Percentiles rank a stretch among this genome's conserved stretches.
Evolutionary conservation across 495 filamentous ascomycete species (phyloP).

Genomic region (Penicillium bialowiezense): DNA sequence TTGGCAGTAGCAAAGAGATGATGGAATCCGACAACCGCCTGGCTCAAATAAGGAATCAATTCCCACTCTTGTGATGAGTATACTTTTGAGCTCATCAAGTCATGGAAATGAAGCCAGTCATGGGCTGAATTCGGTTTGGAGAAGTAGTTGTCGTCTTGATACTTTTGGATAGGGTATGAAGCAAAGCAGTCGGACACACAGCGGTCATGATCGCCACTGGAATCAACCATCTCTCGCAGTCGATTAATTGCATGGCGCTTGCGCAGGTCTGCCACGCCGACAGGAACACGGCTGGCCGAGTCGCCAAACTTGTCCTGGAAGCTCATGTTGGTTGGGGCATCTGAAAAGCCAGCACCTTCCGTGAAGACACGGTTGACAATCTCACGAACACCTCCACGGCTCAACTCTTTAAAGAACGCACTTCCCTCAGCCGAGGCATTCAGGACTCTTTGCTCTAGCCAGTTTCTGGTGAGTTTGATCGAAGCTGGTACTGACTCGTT

Average conservation of each 20-base stretch:
- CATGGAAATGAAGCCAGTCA: slow-evolving; percentile 95
- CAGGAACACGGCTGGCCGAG: slow-evolving; percentile 25
- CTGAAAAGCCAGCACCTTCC: slow-evolving; percentile 82
- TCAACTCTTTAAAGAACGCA: slow-evolving; percentile 71
- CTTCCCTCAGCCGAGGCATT: slow-evolving; percentile 69
- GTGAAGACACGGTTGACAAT: slow-evolving; percentile 82
- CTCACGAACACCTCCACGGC: slow-evolving; percentile 75
- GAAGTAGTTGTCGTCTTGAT: slow-evolving; percentile 88
- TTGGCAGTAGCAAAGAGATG: slow-evolving; percentile 71
- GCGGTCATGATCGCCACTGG: slow-evolving; percentile 82
- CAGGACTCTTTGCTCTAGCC: slow-evolving; percentile 79
- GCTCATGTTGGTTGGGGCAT: slow-evolving; percentile 36
- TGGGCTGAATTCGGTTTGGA: slow-evolving; percentile 83
- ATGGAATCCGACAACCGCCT: slow-evolving; percentile 86
- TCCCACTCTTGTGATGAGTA: slow-evolving; percentile 85
- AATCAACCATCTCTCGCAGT: slow-evolving; percentile 85
- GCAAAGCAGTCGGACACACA: slow-evolving; percentile 81
- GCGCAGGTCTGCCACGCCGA: slow-evolving; percentile 66
- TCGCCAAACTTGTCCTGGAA: slow-evolving; percentile 34
- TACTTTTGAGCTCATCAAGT: slow-evolving; percentile 70
- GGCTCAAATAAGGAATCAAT: slow-evolving; percentile 76
- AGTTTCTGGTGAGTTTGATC: slow-evolving; percentile 65
- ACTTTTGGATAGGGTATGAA: slow-evolving; percentile 79
- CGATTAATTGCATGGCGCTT: slow-evolving; percentile 77
- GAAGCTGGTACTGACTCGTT: slow-evolving; percentile 38